Evolutionary conservation across 2,329 filamentous ascomycete species (phyloP).

Genomic region (Neofusicoccum sp.): DNA sequence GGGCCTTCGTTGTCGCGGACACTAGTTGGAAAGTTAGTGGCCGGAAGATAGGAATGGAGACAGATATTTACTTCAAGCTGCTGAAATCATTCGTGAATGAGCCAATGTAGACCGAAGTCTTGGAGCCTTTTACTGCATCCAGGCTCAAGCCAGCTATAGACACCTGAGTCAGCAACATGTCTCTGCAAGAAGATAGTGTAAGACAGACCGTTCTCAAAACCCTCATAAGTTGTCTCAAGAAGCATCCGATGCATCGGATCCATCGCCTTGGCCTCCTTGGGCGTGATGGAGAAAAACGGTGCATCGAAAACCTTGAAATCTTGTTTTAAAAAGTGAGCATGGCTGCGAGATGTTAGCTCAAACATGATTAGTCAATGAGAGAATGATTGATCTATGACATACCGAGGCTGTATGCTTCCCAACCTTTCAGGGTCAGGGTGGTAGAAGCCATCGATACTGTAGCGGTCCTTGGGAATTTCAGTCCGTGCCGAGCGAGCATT

Average conservation of each 20-base stretch:
- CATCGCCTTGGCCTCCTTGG: constrained; percentile 21
- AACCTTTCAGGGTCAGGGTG: constrained; percentile 29
- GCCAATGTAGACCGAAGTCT: constrained; percentile 29
- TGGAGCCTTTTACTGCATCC: constrained; percentile 17
- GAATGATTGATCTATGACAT: neutral
- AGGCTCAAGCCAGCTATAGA: constrained; percentile 11
- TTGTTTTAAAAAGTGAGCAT: constrained; percentile 17
- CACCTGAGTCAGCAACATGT: neutral
- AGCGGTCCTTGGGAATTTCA: constrained; percentile 35
- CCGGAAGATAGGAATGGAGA: neutral
- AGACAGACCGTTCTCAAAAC: constrained; percentile 23
- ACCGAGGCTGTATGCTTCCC: constrained; percentile 11
- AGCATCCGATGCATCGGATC: constrained; percentile 26
- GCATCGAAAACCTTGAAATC: constrained; percentile 24
- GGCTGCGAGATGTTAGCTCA: neutral
- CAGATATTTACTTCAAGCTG: constrained; percentile 3
- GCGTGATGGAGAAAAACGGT: constrained; percentile 15
- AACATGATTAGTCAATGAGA: neutral
- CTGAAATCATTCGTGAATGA: constrained; percentile 24
- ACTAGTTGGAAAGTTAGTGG: too few species aligned
- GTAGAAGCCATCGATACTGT: constrained; percentile 36
- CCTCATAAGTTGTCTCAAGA: constrained; percentile 25
- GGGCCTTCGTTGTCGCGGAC: neutral
- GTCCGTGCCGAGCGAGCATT: constrained; percentile 30
- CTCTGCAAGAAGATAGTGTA: neutral